Evolutionary conservation across 148 eudicot species (phyloP).

Genomic region (Polygonum aviculare): DNA sequence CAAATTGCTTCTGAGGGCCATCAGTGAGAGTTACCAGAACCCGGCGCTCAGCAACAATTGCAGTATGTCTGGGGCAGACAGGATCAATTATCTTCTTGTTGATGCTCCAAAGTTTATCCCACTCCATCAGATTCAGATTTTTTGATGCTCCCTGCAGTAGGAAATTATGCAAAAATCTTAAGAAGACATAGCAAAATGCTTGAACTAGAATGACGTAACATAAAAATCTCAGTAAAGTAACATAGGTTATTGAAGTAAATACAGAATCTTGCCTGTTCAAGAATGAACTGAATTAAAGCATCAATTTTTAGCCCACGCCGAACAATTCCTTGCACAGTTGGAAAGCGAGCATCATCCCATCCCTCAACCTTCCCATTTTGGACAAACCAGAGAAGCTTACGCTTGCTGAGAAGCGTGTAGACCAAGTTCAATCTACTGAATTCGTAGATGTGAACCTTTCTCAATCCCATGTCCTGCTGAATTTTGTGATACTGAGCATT

Average conservation of each 20-base stretch:
- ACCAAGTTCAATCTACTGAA: constrained; percentile 94
- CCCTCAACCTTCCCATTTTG: constrained; percentile 95
- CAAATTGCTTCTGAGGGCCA: constrained; percentile 79
- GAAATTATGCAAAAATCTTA: neutral
- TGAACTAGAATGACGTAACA: neutral
- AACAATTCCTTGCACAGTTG: constrained; percentile 96
- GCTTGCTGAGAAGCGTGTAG: constrained; percentile 95
- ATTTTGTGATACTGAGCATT: constrained; percentile 91
- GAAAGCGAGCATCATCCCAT: constrained; percentile 98
- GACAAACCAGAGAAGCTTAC: constrained; percentile 97
- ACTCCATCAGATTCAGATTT: constrained; percentile 96
- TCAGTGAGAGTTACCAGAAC: constrained; percentile 62
- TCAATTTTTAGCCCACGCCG: constrained; percentile 89
- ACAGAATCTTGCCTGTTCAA: constrained; percentile 62
- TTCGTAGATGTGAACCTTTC: constrained; percentile 78
- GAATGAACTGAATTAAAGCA: constrained; percentile 85
- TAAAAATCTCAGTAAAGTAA: neutral
- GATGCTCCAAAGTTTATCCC: constrained; percentile 98
- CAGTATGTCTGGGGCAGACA: constrained; percentile 92
- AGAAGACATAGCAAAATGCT: neutral
- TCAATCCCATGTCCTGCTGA: constrained; percentile 83
- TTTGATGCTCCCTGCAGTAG: constrained; percentile 81
- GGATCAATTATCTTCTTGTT: constrained; percentile 92
- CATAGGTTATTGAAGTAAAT: neutral
- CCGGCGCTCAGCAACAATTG: constrained; percentile 56